Percentiles rank a stretch among this genome's conserved stretches.
phyloP scores from a whole-genome alignment of 2,329 filamentous ascomycete species.

The Ophiostoma sp. region DNA sequence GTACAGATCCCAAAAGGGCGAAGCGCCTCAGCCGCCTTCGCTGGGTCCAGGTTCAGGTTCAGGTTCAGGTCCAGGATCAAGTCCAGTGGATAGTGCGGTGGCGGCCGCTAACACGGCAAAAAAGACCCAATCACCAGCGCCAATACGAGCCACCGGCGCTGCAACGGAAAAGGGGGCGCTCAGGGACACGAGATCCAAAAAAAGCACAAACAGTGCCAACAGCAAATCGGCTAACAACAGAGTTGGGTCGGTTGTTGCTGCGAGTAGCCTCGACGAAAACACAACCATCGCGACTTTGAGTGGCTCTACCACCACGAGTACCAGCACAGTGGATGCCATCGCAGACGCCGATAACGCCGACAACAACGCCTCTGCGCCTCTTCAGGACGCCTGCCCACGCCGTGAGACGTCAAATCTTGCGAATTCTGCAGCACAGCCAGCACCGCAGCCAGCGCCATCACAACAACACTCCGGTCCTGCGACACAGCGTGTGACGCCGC shows the following conservation, averaged over 20 bases:
- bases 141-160: constrained; percentile 26
- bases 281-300: not conserved
- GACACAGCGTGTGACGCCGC: constrained; percentile 10
- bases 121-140: constrained; percentile 25
- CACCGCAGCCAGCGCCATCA: not conserved
- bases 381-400: not conserved
- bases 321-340: not conserved
- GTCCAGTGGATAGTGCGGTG: constrained; percentile 8
- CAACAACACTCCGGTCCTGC: constrained; percentile 7
- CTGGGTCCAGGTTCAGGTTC: not conserved
- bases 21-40: constrained; percentile 19
- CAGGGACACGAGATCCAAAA: constrained; percentile 22
- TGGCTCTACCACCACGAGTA: not conserved
- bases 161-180: constrained; percentile 23
- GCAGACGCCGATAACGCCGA: not conserved
- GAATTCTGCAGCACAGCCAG: constrained; percentile 9
- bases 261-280: not conserved
- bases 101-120: constrained; percentile 12
- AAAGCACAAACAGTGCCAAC: constrained; percentile 3
- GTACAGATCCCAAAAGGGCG: constrained; percentile 22
- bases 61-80: not conserved
- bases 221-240: not conserved
- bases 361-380: not conserved
- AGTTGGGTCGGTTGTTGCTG: not conserved
- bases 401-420: constrained; percentile 5